phyloP scores from a whole-genome alignment of 371 early-diverging fungal genomes.

The Mortierella sp. region DNA sequence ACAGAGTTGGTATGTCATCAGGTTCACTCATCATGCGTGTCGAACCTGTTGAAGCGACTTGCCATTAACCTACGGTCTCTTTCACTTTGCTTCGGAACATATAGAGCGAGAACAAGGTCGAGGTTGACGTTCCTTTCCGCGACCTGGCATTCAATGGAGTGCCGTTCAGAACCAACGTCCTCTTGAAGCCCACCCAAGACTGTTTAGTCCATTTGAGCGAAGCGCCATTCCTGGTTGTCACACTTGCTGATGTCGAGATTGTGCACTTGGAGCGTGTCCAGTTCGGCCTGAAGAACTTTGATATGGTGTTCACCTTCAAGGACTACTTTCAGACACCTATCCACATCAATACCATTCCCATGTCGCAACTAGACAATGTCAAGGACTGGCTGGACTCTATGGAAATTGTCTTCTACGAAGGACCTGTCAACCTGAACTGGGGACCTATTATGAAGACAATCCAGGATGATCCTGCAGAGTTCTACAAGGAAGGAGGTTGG shows the following conservation, averaged over 20 bases:
- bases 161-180: conserved; percentile 93
- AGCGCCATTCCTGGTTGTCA: conserved; percentile 95
- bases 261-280: conserved; percentile 98
- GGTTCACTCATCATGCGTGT: no score
- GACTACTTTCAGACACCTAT: conserved; percentile 91
- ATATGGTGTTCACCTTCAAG: conserved; percentile 98
- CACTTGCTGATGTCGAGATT: conserved; percentile 96
- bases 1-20: conserved; percentile 82
- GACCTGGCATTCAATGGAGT: conserved; percentile 98
- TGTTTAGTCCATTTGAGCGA: conserved; percentile 98
- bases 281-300: conserved; percentile 99
- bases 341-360: conserved; percentile 98
- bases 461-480: conserved; percentile 94
- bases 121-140: conserved; percentile 95
- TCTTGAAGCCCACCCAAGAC: conserved; percentile 97
- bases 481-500: conserved; percentile 99
- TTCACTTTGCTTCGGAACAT: background rate
- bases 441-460: conserved; percentile 98
- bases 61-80: no score
- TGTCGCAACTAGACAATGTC: conserved; percentile 93
- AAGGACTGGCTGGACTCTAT: conserved; percentile 99
- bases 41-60: no score
- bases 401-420: conserved; percentile 97
- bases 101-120: conserved; percentile 82
- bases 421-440: conserved; percentile 99